These are phyloP conservation scores for Fusarium bactridioides DNA, from an alignment of 2,329 filamentous ascomycete genomes.

Conservation along the genomic window DNA sequence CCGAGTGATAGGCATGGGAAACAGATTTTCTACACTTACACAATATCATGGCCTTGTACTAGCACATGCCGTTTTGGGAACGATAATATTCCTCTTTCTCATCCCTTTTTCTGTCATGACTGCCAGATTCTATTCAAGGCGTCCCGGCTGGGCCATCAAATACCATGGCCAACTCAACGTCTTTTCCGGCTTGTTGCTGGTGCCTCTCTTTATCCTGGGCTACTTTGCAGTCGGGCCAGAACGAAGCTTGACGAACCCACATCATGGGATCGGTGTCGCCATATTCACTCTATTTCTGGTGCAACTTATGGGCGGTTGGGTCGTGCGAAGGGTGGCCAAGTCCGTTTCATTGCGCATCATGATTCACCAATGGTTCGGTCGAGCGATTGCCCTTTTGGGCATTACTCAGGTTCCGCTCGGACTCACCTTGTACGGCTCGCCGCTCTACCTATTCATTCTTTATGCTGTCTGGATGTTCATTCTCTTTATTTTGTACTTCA, in stretches of 20 bases:
- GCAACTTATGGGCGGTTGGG: constrained; percentile 73
- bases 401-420: constrained; percentile 89
- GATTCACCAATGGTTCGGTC: constrained; percentile 89
- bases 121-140: constrained; percentile 73
- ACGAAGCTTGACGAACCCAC: constrained; percentile 78
- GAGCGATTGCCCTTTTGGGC: constrained; percentile 79
- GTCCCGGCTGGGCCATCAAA: constrained; percentile 67
- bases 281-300: constrained; percentile 77
- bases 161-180: constrained; percentile 80
- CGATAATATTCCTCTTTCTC: constrained; percentile 76
- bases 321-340: constrained; percentile 63
- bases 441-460: constrained; percentile 82
- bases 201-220: constrained; percentile 76
- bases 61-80: constrained; percentile 76
- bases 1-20: constrained; percentile 74
- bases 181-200: constrained; percentile 70
- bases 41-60: constrained; percentile 76
- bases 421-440: constrained; percentile 90
- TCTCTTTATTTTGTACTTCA: constrained; percentile 78
- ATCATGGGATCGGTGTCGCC: constrained; percentile 84
- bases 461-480: constrained; percentile 81
- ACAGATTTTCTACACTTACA: constrained; percentile 73
- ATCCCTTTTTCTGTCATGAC: constrained; percentile 78
- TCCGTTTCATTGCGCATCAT: constrained; percentile 62
- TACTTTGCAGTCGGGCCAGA: constrained; percentile 80